Evolutionary conservation across 345 rosid genomes (phyloP).

Genomic region (Pistacia vera): DNA sequence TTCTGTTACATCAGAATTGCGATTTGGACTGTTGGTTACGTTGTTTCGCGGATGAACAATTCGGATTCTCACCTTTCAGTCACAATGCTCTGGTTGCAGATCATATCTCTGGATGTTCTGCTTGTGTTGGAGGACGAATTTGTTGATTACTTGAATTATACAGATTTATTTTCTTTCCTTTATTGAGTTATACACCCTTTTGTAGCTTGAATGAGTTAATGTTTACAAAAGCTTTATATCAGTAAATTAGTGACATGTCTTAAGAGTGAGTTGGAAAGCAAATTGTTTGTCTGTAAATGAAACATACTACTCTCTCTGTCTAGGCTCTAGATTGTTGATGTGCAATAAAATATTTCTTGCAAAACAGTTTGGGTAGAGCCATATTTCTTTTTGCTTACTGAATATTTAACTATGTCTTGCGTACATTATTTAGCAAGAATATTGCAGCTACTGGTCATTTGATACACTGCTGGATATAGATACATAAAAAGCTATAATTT

Average conservation of each 20-base stretch:
- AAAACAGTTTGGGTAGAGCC: no score
- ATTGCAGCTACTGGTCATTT: no score
- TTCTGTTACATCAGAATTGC: background rate
- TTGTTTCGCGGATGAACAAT: background rate
- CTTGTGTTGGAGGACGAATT: background rate
- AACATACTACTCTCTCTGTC: no score
- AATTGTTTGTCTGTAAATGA: background rate
- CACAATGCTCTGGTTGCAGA: background rate
- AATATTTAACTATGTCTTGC: no score
- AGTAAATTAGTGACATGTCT: no score
- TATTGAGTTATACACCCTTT: background rate
- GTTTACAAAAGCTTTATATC: background rate
- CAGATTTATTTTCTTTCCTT: background rate
- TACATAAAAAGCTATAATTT: no score
- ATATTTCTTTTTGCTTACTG: no score
- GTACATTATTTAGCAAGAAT: no score
- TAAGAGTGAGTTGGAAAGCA: background rate
- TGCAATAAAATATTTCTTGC: constrained; percentile 12
- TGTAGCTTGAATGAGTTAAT: background rate
- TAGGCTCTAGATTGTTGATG: constrained; percentile 5
- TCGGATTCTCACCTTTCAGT: background rate
- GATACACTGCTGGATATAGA: no score
- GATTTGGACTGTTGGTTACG: background rate
- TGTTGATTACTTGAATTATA: background rate
- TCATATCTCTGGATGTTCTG: background rate